These are phyloP conservation scores for Auriscalpium vulgare DNA, from an alignment of 768 basidiomycete genomes.

Conservation along the genomic window DNA sequence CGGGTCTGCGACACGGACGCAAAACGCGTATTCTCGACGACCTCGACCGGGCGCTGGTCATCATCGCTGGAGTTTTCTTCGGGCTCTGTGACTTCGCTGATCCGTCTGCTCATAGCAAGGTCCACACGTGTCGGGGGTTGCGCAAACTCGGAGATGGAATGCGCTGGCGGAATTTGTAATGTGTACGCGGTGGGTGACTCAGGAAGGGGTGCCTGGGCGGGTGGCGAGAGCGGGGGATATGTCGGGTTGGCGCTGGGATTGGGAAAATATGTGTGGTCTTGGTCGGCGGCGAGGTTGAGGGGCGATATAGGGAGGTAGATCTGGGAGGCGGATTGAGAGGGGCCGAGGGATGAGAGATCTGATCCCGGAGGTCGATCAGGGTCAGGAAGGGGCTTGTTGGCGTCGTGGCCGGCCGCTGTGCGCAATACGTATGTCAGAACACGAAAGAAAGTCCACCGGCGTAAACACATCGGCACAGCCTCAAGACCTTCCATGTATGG, in stretches of 20 bases:
- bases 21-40: slow-evolving; percentile 14
- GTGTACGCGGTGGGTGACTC: slow-evolving; percentile 12
- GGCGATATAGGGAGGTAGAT: slow-evolving; percentile 20
- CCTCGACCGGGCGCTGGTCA: slow-evolving; percentile 8
- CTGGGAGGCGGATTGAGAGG: slow-evolving; percentile 75
- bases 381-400: not conserved
- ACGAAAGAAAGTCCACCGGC: not conserved
- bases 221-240: slow-evolving; percentile 6
- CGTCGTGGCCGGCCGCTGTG: not conserved
- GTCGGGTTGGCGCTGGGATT: slow-evolving; percentile 1
- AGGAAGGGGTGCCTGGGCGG: slow-evolving; percentile 9
- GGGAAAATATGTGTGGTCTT: not conserved
- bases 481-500: too few species aligned
- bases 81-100: slow-evolving; percentile 16
- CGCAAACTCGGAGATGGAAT: slow-evolving; percentile 35
- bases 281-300: slow-evolving; percentile 9
- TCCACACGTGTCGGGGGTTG: slow-evolving; percentile 24
- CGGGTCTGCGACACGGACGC: not conserved
- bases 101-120: slow-evolving; percentile 8
- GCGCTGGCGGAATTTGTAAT: slow-evolving; percentile 42
- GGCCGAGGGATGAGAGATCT: slow-evolving; percentile 58
- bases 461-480: not conserved
- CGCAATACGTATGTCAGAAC: slow-evolving; percentile 2
- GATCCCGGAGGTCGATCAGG: slow-evolving; percentile 25
- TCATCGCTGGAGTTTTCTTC: slow-evolving; percentile 8